Evolutionary conservation across 768 basidiomycete genomes (phyloP), one percentile per base, ranked within the genome.

Genomic region (Neoboletus magnificus): DNA sequence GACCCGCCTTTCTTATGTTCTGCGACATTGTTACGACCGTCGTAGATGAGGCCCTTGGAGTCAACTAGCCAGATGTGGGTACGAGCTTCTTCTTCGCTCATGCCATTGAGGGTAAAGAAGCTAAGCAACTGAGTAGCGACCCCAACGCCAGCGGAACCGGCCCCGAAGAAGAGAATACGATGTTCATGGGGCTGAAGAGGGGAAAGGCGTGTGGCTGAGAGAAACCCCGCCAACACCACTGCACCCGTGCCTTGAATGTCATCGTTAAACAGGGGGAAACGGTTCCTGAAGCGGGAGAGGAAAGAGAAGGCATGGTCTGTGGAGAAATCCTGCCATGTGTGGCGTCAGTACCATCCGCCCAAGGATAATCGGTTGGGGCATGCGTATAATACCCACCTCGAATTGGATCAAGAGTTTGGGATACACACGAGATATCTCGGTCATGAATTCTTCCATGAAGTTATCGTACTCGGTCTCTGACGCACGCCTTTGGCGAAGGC

Each of bases 381-480:
- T 29, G n/a, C 4, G 16, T 32, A 33, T 25, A 23, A 5, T 23
- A 65, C 71, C 48, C 44, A 83, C 86, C 76, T 91, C 91, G 61
- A 92, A 93, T 72, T 95, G 93, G 57, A 95, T 78, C 66, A 95
- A 78, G 48, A 91, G 78, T 62, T 89, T 86, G 0, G 93, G 93
- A 79, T 87, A 94, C 12, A 80, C 76, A 39, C 67, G 67, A 18
- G 79, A 73, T 79, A 95, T 90, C 70, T 90, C 91, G 39, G 76
- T 67, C 90, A 97, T 93, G 74, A 97, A 94, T 68, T 92, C 89
- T 65, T 94, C 91, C 87, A 97, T 91, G 72, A 96, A 93, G 44
- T 79, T 87, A 20, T 80, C 78, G 77, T 89, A 88, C 64, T 83
- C 83, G 20, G 74, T 74, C 25, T 84, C 82, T 1, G 82, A 74